phyloP scores from a whole-genome alignment of 371 early-diverging fungal species.

The Mucor mucedo region DNA sequence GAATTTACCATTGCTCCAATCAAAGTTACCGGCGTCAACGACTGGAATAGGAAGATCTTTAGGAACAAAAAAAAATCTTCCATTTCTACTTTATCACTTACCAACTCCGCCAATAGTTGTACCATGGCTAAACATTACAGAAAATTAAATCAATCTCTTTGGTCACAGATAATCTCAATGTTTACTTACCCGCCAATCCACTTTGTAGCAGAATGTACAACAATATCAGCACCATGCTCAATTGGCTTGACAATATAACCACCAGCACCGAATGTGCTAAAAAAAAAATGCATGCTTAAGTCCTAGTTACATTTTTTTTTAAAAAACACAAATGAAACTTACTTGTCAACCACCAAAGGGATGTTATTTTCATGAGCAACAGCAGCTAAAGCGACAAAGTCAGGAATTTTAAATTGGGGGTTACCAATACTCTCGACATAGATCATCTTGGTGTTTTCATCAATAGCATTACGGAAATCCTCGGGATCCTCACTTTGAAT shows the following conservation, averaged over 20 bases:
- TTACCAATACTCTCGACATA: slow-evolving; percentile 90
- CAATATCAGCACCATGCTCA: slow-evolving; percentile 91
- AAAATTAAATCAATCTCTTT: background rate
- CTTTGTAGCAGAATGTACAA: slow-evolving; percentile 89
- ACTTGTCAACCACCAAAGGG: slow-evolving; percentile 90
- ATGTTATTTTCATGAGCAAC: slow-evolving; percentile 83
- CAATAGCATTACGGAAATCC: slow-evolving; percentile 71
- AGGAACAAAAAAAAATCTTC: background rate
- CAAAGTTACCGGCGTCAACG: slow-evolving; percentile 84
- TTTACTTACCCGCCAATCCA: slow-evolving; percentile 63
- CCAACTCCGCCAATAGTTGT: slow-evolving; percentile 87
- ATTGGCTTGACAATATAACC: slow-evolving; percentile 87
- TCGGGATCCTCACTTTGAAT: slow-evolving; percentile 70
- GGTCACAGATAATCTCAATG: background rate
- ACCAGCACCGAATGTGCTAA: slow-evolving; percentile 92
- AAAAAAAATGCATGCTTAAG: slow-evolving; percentile 35
- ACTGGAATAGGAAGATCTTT: slow-evolving; percentile 19
- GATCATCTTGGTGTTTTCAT: slow-evolving; percentile 85
- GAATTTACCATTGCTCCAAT: slow-evolving; percentile 88
- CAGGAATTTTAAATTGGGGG: slow-evolving; percentile 84
- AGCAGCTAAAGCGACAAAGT: slow-evolving; percentile 78
- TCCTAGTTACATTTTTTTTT: background rate
- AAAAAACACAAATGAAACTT: slow-evolving; percentile 4
- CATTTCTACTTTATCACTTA: slow-evolving; percentile 12
- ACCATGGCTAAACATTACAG: slow-evolving; percentile 64